phyloP scores from a whole-genome alignment of 805 yeast genomes.

The Wickerhamiella hasegawae region DNA sequence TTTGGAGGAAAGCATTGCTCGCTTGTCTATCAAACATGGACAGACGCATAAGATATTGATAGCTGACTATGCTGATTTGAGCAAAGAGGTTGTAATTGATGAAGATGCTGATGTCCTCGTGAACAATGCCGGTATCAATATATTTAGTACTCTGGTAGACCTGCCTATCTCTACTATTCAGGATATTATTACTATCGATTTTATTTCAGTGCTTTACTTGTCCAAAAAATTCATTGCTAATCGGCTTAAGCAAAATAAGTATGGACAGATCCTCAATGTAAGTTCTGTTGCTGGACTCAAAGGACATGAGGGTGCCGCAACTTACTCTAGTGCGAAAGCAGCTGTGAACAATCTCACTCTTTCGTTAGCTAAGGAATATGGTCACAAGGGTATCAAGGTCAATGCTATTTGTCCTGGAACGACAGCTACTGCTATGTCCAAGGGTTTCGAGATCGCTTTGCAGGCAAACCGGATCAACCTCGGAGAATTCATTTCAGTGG shows the following conservation, averaged over 20 bases:
- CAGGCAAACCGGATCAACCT: neutral
- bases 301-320: slow-evolving; percentile 37
- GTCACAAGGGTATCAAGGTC: slow-evolving; percentile 36
- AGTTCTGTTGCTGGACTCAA: slow-evolving; percentile 40
- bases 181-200: slow-evolving; percentile 36
- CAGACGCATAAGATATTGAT: slow-evolving; percentile 10
- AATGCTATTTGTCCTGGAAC: slow-evolving; percentile 58
- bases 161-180: slow-evolving; percentile 29
- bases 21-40: slow-evolving; percentile 8
- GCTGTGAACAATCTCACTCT: slow-evolving; percentile 50
- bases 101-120: slow-evolving; percentile 30
- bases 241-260: slow-evolving; percentile 28
- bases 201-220: slow-evolving; percentile 44
- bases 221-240: slow-evolving; percentile 35
- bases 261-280: slow-evolving; percentile 37
- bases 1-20: slow-evolving; percentile 20
- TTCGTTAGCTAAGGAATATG: slow-evolving; percentile 43
- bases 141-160: slow-evolving; percentile 32
- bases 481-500: slow-evolving; percentile 5
- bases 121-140: slow-evolving; percentile 46
- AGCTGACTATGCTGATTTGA: slow-evolving; percentile 7
- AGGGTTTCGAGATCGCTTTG: slow-evolving; percentile 3
- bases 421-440: slow-evolving; percentile 45
- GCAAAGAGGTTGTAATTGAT: neutral
- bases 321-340: slow-evolving; percentile 56